Evolutionary conservation across 257 asterid genomes (phyloP), one percentile per base, ranked within the genome.

Genomic region (Nicotiana paniculata): DNA sequence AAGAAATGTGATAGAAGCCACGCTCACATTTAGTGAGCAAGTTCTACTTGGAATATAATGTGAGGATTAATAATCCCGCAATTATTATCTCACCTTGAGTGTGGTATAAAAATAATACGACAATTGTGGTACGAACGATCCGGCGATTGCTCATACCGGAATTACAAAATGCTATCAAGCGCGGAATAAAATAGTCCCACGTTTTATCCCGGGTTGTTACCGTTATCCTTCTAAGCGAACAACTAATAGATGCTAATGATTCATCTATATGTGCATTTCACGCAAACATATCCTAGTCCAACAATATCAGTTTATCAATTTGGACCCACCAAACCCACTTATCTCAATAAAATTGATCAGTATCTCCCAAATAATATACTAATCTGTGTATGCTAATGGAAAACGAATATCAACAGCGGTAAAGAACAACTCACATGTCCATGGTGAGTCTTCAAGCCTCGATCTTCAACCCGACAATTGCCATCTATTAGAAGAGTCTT

Each of bases 391-490:
- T 24, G 11, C 79, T 53, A 35, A 26, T 30, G 26, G 11, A 18
- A n/a, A 48, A 62, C n/a, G 24, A 51, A 13, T n/a, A 77, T n/a
- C 37, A 53, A 53, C 43, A 51, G 84, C 61, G 64, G 72, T 18
- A 24, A 66, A 21, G 59, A 81, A 81, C 39, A 74, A 68, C 97
- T 90, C 88, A 94, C 98, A 85, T 90, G 98, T 83, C 97, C 98
- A 86, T 94, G 97, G 70, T 94, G 98, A 77, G 97, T 90, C 93
- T 94, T 93, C 88, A 94, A 86, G 77, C 97, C 97, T 70, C 95
- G 91, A 67, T 93, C 97, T 88, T 94, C 97, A 91, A 93, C 98
- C 87, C 98, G 90, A 82, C 95, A 94, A 86, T 94, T 94, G 59
- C 97, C 94, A 87, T 94, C 98, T 59, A 93, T 88, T 82, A 89